Percentiles rank a stretch among this genome's conserved stretches.
Conservation (phyloP, 352 stramenopile genomes). For the Hyphochytrium catenoides region DNA sequence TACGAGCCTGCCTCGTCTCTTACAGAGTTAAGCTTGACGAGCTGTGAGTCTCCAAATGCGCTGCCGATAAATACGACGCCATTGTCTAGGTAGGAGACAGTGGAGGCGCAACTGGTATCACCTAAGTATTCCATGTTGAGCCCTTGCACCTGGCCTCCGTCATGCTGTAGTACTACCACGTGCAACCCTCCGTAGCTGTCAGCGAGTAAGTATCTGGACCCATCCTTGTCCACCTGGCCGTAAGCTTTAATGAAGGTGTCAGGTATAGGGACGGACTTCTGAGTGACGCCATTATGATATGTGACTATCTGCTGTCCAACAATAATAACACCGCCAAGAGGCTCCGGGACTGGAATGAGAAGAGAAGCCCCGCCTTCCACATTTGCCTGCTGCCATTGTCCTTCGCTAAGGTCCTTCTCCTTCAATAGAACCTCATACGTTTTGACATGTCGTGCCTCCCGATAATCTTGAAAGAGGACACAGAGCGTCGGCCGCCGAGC, state of each 20-base stretch:
- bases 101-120: slow-evolving; percentile 67
- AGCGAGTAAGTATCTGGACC: slow-evolving; percentile 57
- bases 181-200: slow-evolving; percentile 68
- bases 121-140: slow-evolving; percentile 80
- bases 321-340: slow-evolving; percentile 59
- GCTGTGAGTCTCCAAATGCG: slow-evolving; percentile 77
- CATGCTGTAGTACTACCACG: slow-evolving; percentile 57
- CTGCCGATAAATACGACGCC: slow-evolving; percentile 85
- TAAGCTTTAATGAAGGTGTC: slow-evolving; percentile 69
- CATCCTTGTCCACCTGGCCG: slow-evolving; percentile 55
- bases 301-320: slow-evolving; percentile 72
- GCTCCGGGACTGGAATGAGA: slow-evolving; percentile 58
- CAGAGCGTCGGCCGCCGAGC: slow-evolving; percentile 66
- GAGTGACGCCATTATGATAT: slow-evolving; percentile 64
- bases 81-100: slow-evolving; percentile 77
- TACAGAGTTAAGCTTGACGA: slow-evolving; percentile 72
- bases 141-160: slow-evolving; percentile 24
- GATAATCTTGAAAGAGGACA: slow-evolving; percentile 72
- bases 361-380: slow-evolving; percentile 60
- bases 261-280: slow-evolving; percentile 70
- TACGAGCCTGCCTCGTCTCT: slow-evolving; percentile 48
- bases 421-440: slow-evolving; percentile 69
- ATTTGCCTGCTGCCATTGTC: slow-evolving; percentile 62
- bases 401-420: slow-evolving; percentile 66
- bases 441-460: slow-evolving; percentile 63